Base-by-base conservation (phyloP, 176 grass and related monocot genomes). In the Poa annua region DNA sequence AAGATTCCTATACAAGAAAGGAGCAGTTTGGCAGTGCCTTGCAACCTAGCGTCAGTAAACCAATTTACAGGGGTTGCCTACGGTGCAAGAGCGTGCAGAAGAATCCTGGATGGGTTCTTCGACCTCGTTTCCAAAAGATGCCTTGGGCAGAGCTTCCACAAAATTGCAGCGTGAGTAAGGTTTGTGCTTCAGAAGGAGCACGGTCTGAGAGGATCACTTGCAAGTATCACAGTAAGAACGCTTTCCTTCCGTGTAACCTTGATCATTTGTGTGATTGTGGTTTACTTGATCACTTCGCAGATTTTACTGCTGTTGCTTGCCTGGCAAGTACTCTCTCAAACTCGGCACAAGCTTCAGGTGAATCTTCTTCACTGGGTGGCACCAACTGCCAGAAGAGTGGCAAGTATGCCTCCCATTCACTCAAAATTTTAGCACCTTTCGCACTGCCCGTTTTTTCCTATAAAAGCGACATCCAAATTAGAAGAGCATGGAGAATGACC, bases 381-480 rank as follows among this genome's bases (percentile, higher is more conserved):
- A 99, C 97, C 80, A 99, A 68, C 87, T 99, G 97, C 97, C 97
- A 94, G 84, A 99, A 99, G 4, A 94, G 91, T 11, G 97, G 97
- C 74, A 99, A 81, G 83, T 99, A 96, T 29, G 89, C 97, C 84
- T 99, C 97, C 97, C 97, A 99, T 72, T 99, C 97, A 26, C 75
- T 91, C 88, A 99, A 87, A 66, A 99, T 86, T 13, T 81, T 83
- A 51, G 91, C 81, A 52, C 97, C 97, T 90, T 94, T 99, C 44
- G 82, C 75, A 21, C 97, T 99, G 75, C 89, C 93, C n/a, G 93
- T 99, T 96, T 96, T 99, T 89, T 94, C 96, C 96, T 99, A 45
- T 62, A 38, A 63, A 67, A 80, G 64, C 5, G 8, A 33, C 24
- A 38, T 68, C 16, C 7, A 85, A 85, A 20, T 21, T 34, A 83